Percentiles rank a stretch among this genome's conserved stretches.
phyloP scores from a whole-genome alignment of 805 yeast species.

The Peterozyma toletana region DNA sequence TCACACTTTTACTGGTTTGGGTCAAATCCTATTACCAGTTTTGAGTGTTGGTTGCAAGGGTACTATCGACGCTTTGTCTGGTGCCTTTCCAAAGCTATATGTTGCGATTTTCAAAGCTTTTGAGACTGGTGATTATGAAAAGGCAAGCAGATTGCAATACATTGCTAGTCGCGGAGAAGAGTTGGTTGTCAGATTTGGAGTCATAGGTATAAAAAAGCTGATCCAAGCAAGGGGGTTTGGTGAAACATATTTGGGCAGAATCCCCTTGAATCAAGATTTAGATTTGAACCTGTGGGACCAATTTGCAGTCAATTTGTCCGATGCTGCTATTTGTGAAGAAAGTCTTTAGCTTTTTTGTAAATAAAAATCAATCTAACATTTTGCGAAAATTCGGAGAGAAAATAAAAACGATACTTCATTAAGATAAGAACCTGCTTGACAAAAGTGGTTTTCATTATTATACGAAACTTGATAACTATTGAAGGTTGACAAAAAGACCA shows the following conservation, averaged over 20 bases:
- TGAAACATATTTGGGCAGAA: constrained; percentile 35
- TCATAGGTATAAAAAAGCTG: constrained; percentile 40
- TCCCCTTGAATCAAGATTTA: constrained; percentile 34
- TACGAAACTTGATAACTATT: constrained; percentile 21
- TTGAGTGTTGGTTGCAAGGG: constrained; percentile 40
- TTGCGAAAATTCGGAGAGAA: too few relatives aligned
- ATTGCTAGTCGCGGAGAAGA: constrained; percentile 38
- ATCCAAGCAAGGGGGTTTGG: constrained; percentile 34
- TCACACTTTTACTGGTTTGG: constrained; percentile 40
- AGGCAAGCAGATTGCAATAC: constrained; percentile 35
- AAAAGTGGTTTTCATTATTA: too few relatives aligned
- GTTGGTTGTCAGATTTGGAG: constrained; percentile 32
- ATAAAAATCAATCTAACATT: too few relatives aligned
- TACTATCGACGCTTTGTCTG: constrained; percentile 45
- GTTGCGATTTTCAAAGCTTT: constrained; percentile 32
- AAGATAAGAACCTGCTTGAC: too few relatives aligned
- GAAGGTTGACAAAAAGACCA: constrained; percentile 37
- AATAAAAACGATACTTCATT: too few relatives aligned
- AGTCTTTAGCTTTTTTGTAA: not conserved
- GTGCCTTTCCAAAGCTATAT: constrained; percentile 43
- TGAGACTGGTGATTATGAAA: constrained; percentile 29
- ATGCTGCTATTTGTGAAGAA: not conserved
- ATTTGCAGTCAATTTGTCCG: too few relatives aligned
- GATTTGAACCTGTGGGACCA: too few relatives aligned
- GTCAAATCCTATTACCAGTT: constrained; percentile 42